phyloP scores from a whole-genome alignment of 2,329 filamentous ascomycete species.

The Mycosphaerella sp. region DNA sequence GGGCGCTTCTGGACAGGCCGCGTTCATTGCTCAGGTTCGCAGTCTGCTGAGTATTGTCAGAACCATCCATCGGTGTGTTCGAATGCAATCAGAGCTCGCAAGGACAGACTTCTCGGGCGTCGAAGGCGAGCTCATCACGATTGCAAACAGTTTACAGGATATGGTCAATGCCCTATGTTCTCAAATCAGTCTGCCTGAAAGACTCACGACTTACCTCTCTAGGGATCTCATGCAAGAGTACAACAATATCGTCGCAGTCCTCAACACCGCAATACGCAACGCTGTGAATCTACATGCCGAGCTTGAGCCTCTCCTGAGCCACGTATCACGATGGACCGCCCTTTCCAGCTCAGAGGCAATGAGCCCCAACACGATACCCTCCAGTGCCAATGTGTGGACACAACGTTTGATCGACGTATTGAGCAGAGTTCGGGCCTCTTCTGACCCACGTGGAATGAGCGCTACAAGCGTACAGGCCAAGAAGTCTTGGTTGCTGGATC shows the following conservation, averaged over 20 bases:
- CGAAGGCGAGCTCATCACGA: not conserved
- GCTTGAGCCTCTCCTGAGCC: conserved; percentile 23
- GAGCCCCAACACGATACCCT: not conserved
- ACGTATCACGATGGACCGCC: conserved; percentile 24
- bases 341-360: conserved; percentile 31
- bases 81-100: conserved; percentile 18
- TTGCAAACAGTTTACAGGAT: not conserved
- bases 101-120: conserved; percentile 13
- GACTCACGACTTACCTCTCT: conserved; percentile 2
- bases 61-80: conserved; percentile 11
- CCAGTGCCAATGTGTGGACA: conserved; percentile 5
- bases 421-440: conserved; percentile 12
- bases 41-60: conserved; percentile 9
- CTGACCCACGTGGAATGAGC: conserved; percentile 40
- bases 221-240: not conserved
- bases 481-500: conserved; percentile 51
- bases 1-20: not conserved
- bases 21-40: conserved; percentile 1
- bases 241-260: not conserved
- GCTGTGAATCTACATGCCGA: conserved; percentile 14
- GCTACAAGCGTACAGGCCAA: conserved; percentile 56
- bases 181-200: conserved; percentile 1
- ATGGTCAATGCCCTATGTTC: not conserved
- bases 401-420: conserved; percentile 1
- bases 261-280: not conserved